phyloP scores from a whole-genome alignment of 768 basidiomycete species.

The Stropharia rugosoannulata region DNA sequence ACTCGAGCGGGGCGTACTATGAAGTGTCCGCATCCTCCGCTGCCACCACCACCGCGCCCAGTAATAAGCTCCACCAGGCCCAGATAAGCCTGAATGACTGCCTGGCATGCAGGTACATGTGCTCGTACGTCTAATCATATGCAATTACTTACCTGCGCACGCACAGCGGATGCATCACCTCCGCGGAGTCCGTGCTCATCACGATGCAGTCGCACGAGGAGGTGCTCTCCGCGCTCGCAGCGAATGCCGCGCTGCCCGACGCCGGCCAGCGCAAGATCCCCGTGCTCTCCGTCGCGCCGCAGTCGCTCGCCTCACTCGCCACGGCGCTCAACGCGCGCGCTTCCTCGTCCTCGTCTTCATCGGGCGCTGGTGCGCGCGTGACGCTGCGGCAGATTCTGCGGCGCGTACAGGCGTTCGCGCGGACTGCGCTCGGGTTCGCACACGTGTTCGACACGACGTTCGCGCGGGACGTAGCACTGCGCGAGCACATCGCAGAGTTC shows the following conservation, averaged over 20 bases:
- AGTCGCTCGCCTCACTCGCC: slow-evolving; percentile 24
- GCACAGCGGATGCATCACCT: slow-evolving; percentile 93
- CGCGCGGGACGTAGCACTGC: slow-evolving; percentile 80
- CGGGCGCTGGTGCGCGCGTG: slow-evolving; percentile 8
- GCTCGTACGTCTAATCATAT: background rate
- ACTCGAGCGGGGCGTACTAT: slow-evolving; percentile 83
- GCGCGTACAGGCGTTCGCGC: slow-evolving; percentile 69
- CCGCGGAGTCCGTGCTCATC: slow-evolving; percentile 95
- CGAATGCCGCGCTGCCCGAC: slow-evolving; percentile 7
- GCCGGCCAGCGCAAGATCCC: slow-evolving; percentile 13
- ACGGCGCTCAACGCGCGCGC: slow-evolving; percentile 16
- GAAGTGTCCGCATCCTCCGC: slow-evolving; percentile 54
- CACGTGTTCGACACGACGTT: slow-evolving; percentile 95
- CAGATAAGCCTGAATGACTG: slow-evolving; percentile 98
- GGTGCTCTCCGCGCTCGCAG: slow-evolving; percentile 72
- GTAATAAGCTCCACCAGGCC: slow-evolving; percentile 81
- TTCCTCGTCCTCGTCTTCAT: slow-evolving; percentile 21
- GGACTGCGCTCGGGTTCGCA: slow-evolving; percentile 65
- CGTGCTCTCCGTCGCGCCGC: slow-evolving; percentile 25
- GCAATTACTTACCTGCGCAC: background rate
- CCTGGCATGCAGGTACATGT: slow-evolving; percentile 89
- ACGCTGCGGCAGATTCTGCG: slow-evolving; percentile 61
- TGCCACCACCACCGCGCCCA: slow-evolving; percentile 5
- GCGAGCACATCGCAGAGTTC: slow-evolving; percentile 83
- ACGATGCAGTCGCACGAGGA: slow-evolving; percentile 94